Evolutionary conservation across 306 rosid species (phyloP).

Genomic region (Glycine tomentella): DNA sequence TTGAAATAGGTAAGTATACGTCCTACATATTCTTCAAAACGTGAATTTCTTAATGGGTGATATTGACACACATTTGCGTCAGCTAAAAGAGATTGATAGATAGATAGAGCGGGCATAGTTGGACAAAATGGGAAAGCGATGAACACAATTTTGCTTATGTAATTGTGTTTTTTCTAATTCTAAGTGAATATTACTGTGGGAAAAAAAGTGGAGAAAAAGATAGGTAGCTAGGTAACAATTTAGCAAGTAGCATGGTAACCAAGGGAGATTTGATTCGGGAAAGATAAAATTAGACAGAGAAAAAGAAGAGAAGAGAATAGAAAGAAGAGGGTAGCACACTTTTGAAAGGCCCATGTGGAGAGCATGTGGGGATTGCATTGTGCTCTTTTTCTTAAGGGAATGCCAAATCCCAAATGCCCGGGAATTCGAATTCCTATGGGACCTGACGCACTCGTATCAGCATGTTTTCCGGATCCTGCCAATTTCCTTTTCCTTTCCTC

Average conservation of each 20-base stretch:
- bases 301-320: too few relatives aligned
- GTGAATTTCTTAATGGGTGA: slow-evolving; percentile 17
- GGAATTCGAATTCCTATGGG: slow-evolving; percentile 64
- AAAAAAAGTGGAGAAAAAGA: background rate
- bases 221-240: background rate
- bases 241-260: too few relatives aligned
- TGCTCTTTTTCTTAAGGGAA: slow-evolving; percentile 44
- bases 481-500: slow-evolving; percentile 36
- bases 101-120: background rate
- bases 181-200: background rate
- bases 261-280: slow-evolving; percentile 20
- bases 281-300: background rate
- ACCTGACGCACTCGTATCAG: slow-evolving; percentile 50
- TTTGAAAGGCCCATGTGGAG: slow-evolving; percentile 71
- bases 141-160: slow-evolving; percentile 21
- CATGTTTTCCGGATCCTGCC: slow-evolving; percentile 89
- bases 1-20: background rate
- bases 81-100: too few relatives aligned
- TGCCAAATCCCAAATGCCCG: slow-evolving; percentile 61
- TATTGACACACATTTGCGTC: background rate
- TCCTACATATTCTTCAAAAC: background rate
- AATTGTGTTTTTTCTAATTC: background rate
- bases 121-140: slow-evolving; percentile 40
- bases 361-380: slow-evolving; percentile 67
- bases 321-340: slow-evolving; percentile 38